Evolutionary conservation across 331 rosid genomes (phyloP).

Genomic region (Acacia concinna): DNA sequence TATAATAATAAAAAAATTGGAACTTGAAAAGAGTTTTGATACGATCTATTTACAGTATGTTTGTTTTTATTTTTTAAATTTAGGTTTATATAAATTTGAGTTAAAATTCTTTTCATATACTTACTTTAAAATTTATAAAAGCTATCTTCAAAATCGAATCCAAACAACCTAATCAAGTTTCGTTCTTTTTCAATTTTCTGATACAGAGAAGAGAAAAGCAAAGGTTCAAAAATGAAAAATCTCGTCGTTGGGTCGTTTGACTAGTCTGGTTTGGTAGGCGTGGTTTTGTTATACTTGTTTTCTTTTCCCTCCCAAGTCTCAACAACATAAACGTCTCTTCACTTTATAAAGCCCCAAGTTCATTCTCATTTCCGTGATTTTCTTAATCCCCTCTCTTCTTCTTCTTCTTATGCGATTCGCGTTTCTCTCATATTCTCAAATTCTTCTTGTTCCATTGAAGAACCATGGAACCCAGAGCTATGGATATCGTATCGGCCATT

Average conservation of each 20-base stretch:
- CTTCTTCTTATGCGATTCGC: neutral
- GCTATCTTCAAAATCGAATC: too few relatives aligned
- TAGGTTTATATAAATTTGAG: too few relatives aligned
- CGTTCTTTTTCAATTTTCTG: neutral
- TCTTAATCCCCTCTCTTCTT: neutral
- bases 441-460: neutral
- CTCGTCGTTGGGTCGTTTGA: conserved; percentile 71
- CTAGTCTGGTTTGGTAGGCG: conserved; percentile 83
- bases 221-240: neutral
- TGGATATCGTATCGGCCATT: conserved; percentile 88
- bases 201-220: neutral
- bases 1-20: neutral
- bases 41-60: too few relatives aligned
- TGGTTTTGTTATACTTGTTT: conserved; percentile 11
- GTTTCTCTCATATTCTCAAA: neutral
- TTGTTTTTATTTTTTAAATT: too few relatives aligned
- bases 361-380: neutral
- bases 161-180: neutral
- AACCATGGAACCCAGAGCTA: conserved; percentile 46
- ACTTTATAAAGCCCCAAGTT: neutral
- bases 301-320: conserved; percentile 36
- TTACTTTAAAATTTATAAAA: too few relatives aligned
- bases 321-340: neutral
- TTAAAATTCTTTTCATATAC: too few relatives aligned
- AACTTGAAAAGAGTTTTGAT: too few relatives aligned